Evolutionary conservation across 1,139 yeast species (phyloP), one percentile per base, ranked within the genome.

Genomic region (Candida neerlandica): DNA sequence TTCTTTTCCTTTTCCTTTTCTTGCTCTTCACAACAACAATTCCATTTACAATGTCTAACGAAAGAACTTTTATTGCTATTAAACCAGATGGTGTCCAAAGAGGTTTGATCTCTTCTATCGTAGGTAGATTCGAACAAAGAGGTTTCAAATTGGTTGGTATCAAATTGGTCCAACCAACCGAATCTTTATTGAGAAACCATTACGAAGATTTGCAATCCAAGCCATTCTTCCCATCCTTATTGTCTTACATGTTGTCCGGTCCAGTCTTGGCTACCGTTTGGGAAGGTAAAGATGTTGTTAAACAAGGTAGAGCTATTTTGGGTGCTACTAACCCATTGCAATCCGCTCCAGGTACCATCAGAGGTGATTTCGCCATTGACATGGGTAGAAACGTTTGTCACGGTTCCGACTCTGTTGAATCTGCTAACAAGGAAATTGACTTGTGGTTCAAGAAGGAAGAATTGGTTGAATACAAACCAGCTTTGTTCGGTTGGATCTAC

Each of bases 61-160:
- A 92, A 81, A 90, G 96, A 89, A 92, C 98, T 72, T 94, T 94
- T 75, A 94, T 94, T 83, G 98, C 98, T 68, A 89, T 94, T 77
- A 94, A 94, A 71, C 99, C 99, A 78, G 99, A 94, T 78, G 99
- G 98, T 80, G 99, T 94, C 83, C 98, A 94, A 84, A 91, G 99
- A 82, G 97, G 98, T 58, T 84, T 95, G 73, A 81, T 92, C 77
- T 78, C 96, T 70, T 81, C 89, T 64, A 92, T 95, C 81, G 71
- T 95, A 64, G 82, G 87, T 66, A 91, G 99, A 79, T 95, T 95
- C 77, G 97, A 92, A 82, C 81, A 86, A 83, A 88, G 96, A 78
- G 98, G 99, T 65, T 95, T 77, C 92, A 92, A 92, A 82, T 85
- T 95, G 68, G 98, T 92, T 62, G 99, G 88, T 67, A 87, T 95